A percentile compares a stretch with the other conserved stretches of the same genome.
Evolutionary conservation across 2,329 filamentous ascomycete genomes (phyloP).

Genomic region (Nigrospora sphaerica): DNA sequence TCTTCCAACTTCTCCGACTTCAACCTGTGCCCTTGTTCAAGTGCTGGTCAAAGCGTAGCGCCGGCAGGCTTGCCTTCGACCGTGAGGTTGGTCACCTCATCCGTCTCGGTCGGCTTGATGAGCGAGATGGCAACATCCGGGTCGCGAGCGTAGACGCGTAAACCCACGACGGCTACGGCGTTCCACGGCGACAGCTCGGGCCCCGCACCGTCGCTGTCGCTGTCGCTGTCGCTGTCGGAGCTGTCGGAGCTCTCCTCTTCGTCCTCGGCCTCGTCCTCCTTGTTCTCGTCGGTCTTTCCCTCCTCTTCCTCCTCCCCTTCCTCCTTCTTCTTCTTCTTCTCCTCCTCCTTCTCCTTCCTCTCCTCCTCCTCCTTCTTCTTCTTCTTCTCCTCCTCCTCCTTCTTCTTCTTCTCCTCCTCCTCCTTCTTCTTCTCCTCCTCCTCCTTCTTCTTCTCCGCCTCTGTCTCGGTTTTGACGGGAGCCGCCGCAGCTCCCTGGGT

Average conservation of each 20-base stretch:
- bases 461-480: not conserved
- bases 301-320: conserved; percentile 10
- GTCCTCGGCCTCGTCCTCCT: conserved; percentile 11
- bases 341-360: conserved; percentile 15
- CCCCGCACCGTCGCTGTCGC: not conserved
- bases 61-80: conserved; percentile 5
- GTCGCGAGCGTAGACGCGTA: conserved; percentile 40
- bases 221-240: not conserved
- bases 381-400: conserved; percentile 19
- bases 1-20: no score
- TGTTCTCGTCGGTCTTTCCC: conserved; percentile 7
- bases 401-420: not conserved
- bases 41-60: conserved; percentile 2
- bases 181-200: conserved; percentile 44
- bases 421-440: not conserved
- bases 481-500: not conserved
- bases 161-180: conserved; percentile 49
- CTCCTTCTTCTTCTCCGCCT: not conserved
- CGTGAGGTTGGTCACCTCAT: conserved; percentile 3
- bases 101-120: not conserved
- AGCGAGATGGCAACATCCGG: conserved; percentile 4
- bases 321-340: conserved; percentile 14
- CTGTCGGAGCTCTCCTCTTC: conserved; percentile 6
- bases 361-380: conserved; percentile 24
- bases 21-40: no score